These are phyloP conservation scores for Colletotrichum lindemuthianum DNA, from an alignment of 2,329 filamentous ascomycete species.

Conservation along the genomic window DNA sequence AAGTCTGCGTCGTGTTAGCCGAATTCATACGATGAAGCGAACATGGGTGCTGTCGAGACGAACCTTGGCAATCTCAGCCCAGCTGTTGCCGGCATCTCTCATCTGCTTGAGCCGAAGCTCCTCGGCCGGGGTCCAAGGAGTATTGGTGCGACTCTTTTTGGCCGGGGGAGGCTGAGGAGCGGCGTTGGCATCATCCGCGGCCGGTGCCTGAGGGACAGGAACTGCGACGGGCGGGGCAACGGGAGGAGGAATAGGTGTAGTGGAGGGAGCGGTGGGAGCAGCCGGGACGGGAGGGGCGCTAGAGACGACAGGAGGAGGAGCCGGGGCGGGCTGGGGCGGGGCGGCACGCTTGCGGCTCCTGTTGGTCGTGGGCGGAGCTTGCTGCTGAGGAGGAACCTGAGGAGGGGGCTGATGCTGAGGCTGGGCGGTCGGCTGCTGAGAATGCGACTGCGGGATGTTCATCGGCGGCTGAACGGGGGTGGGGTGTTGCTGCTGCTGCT, in stretches of 20 bases:
- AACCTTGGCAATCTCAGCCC: constrained; percentile 99
- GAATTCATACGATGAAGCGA: background rate
- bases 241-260: constrained; percentile 45
- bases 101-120: constrained; percentile 93
- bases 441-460: constrained; percentile 53
- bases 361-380: constrained; percentile 35
- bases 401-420: constrained; percentile 43
- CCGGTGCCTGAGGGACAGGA: constrained; percentile 44
- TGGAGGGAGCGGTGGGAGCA: constrained; percentile 49
- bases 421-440: constrained; percentile 46
- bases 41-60: constrained; percentile 36
- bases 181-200: constrained; percentile 45
- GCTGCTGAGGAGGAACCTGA: constrained; percentile 44
- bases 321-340: constrained; percentile 48
- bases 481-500: constrained; percentile 42
- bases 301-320: constrained; percentile 46
- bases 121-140: constrained; percentile 95
- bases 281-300: constrained; percentile 37
- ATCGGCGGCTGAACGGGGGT: constrained; percentile 54
- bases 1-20: constrained; percentile 67
- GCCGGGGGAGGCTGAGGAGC: constrained; percentile 62
- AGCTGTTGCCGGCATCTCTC: constrained; percentile 91
- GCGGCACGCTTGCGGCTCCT: constrained; percentile 42
- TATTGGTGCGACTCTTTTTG: constrained; percentile 98
- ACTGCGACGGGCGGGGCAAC: constrained; percentile 46